phyloP scores from a whole-genome alignment of 2,329 filamentous ascomycete species.

The Apiospora hydei region DNA sequence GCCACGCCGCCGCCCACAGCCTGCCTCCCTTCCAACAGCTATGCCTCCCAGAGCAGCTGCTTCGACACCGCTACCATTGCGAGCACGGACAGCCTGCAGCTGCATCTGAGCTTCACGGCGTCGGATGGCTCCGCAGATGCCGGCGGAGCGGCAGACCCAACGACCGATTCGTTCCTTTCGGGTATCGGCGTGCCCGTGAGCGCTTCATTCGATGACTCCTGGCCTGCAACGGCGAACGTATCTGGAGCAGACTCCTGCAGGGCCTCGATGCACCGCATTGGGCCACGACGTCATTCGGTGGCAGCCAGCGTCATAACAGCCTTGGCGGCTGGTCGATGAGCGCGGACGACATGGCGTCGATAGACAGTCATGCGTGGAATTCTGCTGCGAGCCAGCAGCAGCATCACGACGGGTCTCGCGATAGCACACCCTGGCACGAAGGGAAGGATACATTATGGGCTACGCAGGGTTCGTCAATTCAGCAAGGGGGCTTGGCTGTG shows the following conservation, averaged over 20 bases:
- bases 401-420: conserved; percentile 6
- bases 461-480: background rate
- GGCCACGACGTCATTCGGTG: conserved; percentile 26
- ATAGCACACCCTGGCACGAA: conserved; percentile 25
- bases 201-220: conserved; percentile 27
- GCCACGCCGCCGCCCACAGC: conserved; percentile 65
- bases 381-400: background rate
- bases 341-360: background rate
- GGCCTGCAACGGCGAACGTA: conserved; percentile 20
- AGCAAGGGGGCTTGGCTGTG: background rate
- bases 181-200: conserved; percentile 37
- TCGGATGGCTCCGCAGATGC: conserved; percentile 42
- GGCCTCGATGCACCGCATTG: conserved; percentile 27
- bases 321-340: conserved; percentile 22
- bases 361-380: conserved; percentile 5
- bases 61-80: conserved; percentile 47
- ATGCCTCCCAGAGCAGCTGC: conserved; percentile 44
- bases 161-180: conserved; percentile 40
- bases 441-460: conserved; percentile 28
- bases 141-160: conserved; percentile 29
- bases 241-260: conserved; percentile 12
- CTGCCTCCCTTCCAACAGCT: conserved; percentile 57
- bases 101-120: conserved; percentile 47
- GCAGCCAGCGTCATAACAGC: conserved; percentile 23
- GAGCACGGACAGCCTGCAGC: conserved; percentile 36